Conservation (phyloP, 305 asterid species). For the Fraxinus albicans region DNA sequence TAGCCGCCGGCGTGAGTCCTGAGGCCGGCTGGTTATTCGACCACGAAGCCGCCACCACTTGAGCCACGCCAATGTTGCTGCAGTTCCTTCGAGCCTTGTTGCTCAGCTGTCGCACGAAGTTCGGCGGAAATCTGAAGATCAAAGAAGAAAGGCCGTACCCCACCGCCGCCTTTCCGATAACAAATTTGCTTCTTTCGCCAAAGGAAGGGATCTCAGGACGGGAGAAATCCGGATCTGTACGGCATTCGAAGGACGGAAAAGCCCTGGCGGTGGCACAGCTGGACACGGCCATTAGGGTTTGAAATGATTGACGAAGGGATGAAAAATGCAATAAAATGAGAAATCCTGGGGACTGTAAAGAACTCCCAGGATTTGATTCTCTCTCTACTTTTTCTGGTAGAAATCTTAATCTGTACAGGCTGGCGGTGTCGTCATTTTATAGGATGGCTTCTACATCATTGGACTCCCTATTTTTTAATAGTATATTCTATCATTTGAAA, state of each 20-base stretch:
- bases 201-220: constrained; percentile 53
- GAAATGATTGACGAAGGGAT: not conserved
- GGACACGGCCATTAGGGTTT: constrained; percentile 62
- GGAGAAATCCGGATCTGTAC: constrained; percentile 74
- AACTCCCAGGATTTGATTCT: not conserved
- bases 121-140: constrained; percentile 79
- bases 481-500: no score
- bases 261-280: constrained; percentile 59
- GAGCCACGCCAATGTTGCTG: constrained; percentile 96
- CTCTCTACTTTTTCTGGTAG: not conserved
- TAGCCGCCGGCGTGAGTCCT: constrained; percentile 50
- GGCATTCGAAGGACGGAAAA: constrained; percentile 79
- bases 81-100: constrained; percentile 89
- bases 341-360: not conserved
- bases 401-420: not conserved
- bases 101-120: constrained; percentile 93
- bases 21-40: constrained; percentile 51
- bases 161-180: constrained; percentile 21
- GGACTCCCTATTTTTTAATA: no score
- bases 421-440: not conserved
- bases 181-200: constrained; percentile 27
- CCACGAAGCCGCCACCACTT: constrained; percentile 96
- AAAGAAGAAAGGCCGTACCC: constrained; percentile 52
- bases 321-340: constrained; percentile 10
- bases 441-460: not conserved